Percentiles rank a stretch among this genome's conserved stretches.
Conservation (phyloP, 228 moss, liverwort and hornwort genomes). For the Sphagnum magellanicum region DNA sequence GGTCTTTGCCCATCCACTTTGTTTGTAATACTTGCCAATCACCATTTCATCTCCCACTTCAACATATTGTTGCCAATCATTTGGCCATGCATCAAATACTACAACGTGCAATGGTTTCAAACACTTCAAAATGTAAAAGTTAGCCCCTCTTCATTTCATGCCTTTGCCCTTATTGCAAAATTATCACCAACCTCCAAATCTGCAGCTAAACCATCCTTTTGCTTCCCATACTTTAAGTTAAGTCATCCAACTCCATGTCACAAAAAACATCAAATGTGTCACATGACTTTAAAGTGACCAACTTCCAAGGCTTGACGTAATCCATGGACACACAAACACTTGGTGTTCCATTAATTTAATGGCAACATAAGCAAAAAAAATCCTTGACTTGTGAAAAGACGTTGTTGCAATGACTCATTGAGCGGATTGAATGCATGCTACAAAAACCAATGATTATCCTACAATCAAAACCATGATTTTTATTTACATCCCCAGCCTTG, state of each 20-base stretch:
- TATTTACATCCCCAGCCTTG: neutral
- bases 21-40: neutral
- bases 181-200: neutral
- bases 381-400: neutral
- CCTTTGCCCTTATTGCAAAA: neutral
- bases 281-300: neutral
- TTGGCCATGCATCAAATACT: neutral
- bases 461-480: neutral
- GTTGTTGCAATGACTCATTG: neutral
- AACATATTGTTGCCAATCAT: neutral
- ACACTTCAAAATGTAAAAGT: neutral
- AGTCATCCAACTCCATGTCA: neutral
- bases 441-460: neutral
- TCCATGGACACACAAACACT: neutral
- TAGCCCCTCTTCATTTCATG: neutral
- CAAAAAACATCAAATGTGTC: neutral
- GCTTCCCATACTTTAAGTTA: neutral
- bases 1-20: neutral
- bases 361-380: neutral
- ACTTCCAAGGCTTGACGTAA: neutral
- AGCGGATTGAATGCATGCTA: neutral
- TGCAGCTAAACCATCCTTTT: neutral
- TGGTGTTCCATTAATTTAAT: neutral
- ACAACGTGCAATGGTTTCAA: neutral
- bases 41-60: neutral